phyloP scores from a whole-genome alignment of 2,329 filamentous ascomycete species.

The Cladosporium halotolerans region DNA sequence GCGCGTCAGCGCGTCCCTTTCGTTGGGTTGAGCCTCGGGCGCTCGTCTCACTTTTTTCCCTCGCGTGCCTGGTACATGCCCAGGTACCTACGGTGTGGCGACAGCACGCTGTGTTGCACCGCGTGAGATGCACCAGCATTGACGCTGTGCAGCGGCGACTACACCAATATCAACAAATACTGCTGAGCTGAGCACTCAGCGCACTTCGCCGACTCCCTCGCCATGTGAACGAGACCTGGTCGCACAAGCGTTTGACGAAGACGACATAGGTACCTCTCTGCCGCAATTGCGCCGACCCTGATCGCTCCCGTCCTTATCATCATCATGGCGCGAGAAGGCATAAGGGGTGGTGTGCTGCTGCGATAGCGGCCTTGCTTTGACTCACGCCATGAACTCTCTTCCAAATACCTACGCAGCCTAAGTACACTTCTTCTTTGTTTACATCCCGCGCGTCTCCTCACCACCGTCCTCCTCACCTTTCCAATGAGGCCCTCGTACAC shows the following conservation, averaged over 20 bases:
- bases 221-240: too few species aligned
- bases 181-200: background rate
- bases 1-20: background rate
- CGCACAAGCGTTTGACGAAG: too few species aligned
- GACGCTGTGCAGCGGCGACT: too few species aligned
- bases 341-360: slow-evolving; percentile 1
- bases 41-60: background rate
- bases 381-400: background rate
- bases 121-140: too few species aligned
- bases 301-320: background rate
- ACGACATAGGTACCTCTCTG: background rate
- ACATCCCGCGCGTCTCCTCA: background rate
- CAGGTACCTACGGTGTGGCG: too few species aligned
- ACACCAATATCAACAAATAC: background rate
- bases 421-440: background rate
- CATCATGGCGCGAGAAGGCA: background rate
- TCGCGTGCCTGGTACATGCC: background rate
- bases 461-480: background rate
- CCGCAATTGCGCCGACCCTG: slow-evolving; percentile 5
- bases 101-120: too few species aligned
- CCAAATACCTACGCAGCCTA: background rate
- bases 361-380: slow-evolving; percentile 6
- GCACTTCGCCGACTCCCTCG: too few species aligned
- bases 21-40: slow-evolving; percentile 9
- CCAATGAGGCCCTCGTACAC: slow-evolving; percentile 18